A percentile compares a stretch with the other conserved stretches of the same genome.
phyloP scores from a whole-genome alignment of 331 rosid genomes.

The Pyracantha coccinea region DNA sequence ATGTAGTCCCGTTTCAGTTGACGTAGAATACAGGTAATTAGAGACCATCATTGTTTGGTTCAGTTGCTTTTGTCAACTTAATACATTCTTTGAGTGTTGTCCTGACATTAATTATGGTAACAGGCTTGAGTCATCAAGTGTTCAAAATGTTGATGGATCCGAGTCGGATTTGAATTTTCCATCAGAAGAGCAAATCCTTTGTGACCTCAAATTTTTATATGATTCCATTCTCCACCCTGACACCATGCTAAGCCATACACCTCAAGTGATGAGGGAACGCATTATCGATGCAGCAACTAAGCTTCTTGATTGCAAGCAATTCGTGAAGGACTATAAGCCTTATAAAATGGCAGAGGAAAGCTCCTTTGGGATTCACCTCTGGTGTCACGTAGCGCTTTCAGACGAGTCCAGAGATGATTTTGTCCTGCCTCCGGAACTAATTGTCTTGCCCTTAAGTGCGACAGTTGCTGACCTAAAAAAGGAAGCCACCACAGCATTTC shows the following conservation, averaged over 20 bases:
- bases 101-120: not conserved
- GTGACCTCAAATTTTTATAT: slow-evolving; percentile 40
- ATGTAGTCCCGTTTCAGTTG: slow-evolving; percentile 39
- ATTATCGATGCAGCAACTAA: slow-evolving; percentile 52
- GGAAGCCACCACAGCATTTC: slow-evolving; percentile 40
- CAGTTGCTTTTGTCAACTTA: not conserved
- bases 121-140: slow-evolving; percentile 39
- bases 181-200: slow-evolving; percentile 34
- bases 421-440: slow-evolving; percentile 50
- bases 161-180: slow-evolving; percentile 27
- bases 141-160: slow-evolving; percentile 1
- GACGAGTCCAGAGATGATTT: slow-evolving; percentile 46
- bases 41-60: not conserved
- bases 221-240: slow-evolving; percentile 51
- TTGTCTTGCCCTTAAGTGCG: slow-evolving; percentile 47
- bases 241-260: slow-evolving; percentile 32
- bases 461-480: slow-evolving; percentile 46
- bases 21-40: slow-evolving; percentile 51
- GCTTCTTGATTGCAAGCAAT: slow-evolving; percentile 72
- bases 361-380: slow-evolving; percentile 26
- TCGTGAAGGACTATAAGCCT: slow-evolving; percentile 49
- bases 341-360: slow-evolving; percentile 1
- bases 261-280: slow-evolving; percentile 18
- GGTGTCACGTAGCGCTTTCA: slow-evolving; percentile 59
- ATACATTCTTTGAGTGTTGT: not conserved